Conservation (phyloP, 257 asterid genomes). For the Lantana camara region DNA sequence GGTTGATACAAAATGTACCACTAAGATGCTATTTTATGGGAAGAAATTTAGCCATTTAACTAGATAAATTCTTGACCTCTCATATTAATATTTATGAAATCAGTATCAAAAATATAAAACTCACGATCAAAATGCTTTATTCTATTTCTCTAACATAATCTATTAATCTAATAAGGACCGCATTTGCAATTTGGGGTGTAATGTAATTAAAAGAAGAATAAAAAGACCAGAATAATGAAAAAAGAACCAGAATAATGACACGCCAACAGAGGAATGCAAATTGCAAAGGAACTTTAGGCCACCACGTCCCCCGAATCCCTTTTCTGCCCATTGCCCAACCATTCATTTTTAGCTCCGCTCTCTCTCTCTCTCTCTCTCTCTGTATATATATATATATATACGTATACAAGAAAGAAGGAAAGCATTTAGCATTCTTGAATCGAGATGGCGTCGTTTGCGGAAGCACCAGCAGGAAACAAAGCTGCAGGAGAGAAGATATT, state of each 20-base stretch:
- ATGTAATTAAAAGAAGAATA: neutral
- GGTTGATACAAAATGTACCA: too few species aligned
- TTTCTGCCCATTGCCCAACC: slow-evolving; percentile 18
- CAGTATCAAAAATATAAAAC: too few species aligned
- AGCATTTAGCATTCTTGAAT: neutral
- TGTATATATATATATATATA: too few species aligned
- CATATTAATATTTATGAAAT: too few species aligned
- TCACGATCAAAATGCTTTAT: too few species aligned
- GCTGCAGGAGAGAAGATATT: slow-evolving; percentile 70
- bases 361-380: neutral
- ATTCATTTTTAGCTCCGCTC: slow-evolving; percentile 14
- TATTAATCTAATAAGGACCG: too few species aligned
- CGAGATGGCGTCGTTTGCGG: slow-evolving; percentile 62
- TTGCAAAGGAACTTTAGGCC: slow-evolving; percentile 20
- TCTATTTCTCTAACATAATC: too few species aligned
- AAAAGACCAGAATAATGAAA: neutral
- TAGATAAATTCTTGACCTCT: too few species aligned
- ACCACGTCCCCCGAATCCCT: slow-evolving; percentile 30
- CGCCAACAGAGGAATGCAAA: slow-evolving; percentile 20
- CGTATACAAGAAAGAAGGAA: neutral
- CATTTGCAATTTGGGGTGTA: too few species aligned
- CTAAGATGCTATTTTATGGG: too few species aligned
- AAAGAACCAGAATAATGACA: slow-evolving; percentile 7
- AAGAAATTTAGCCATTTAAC: too few species aligned
- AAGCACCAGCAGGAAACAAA: slow-evolving; percentile 72